A percentile compares a stretch with the other conserved stretches of the same genome.
Evolutionary conservation across 1,284 basidiomycete genomes (phyloP).

Genomic region (Microbotryum silenes-acaulis): DNA sequence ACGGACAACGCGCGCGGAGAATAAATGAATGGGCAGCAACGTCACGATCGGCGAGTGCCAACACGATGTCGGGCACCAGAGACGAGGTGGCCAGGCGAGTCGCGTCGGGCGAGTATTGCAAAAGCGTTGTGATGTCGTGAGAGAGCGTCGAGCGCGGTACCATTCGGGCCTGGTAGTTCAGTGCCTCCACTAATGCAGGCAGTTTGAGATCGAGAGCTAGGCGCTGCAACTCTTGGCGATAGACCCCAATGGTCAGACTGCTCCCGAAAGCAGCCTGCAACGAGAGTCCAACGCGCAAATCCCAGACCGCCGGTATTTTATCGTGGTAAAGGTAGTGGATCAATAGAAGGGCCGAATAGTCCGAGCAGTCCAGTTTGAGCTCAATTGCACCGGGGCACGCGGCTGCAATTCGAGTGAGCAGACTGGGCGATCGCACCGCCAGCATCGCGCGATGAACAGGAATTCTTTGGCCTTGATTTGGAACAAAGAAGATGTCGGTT

Average conservation of each 20-base stretch:
- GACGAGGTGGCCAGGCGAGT: not conserved
- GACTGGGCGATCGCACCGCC: conserved; percentile 51
- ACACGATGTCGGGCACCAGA: conserved; percentile 59
- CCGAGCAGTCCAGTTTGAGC: conserved; percentile 46
- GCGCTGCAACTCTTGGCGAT: conserved; percentile 48
- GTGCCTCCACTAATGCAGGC: conserved; percentile 22
- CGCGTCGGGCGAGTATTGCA: conserved; percentile 34
- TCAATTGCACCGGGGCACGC: conserved; percentile 21
- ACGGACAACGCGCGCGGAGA: conserved; percentile 70
- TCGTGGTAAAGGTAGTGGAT: conserved; percentile 85
- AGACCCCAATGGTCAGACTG: too few species aligned
- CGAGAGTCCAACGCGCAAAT: conserved; percentile 56
- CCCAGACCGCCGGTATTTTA: conserved; percentile 74
- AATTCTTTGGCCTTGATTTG: conserved; percentile 44
- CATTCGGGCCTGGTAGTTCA: conserved; percentile 34
- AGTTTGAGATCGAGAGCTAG: conserved; percentile 51
- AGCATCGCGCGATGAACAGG: conserved; percentile 63
- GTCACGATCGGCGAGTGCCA: conserved; percentile 62
- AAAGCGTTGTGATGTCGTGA: conserved; percentile 50
- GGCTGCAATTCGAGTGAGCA: conserved; percentile 42
- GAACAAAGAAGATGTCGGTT: conserved; percentile 55
- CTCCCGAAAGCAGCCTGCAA: conserved; percentile 36
- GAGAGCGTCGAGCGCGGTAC: conserved; percentile 47
- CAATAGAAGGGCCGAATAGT: conserved; percentile 66
- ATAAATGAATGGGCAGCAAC: conserved; percentile 66